Evolutionary conservation across 2,329 filamentous ascomycete genomes (phyloP), one percentile per base, ranked within the genome.

Genomic region (Thelonectria olida): DNA sequence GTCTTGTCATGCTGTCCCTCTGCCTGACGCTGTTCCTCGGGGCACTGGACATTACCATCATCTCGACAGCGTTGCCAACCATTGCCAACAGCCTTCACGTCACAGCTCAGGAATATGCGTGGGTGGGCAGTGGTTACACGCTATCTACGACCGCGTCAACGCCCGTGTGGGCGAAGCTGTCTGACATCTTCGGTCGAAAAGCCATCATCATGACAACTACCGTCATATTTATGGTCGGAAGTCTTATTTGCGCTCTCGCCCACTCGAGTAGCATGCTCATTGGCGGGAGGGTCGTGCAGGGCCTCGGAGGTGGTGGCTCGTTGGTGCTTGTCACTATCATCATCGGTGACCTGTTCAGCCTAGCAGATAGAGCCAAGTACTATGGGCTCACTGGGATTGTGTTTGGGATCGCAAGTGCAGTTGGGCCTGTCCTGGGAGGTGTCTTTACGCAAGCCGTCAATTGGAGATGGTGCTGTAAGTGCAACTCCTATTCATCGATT

Each of bases 381-480:
- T 84, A 84, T 62, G 82, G 81, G 22, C 73, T 85, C 19, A 76
- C 85, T 2, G 82, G 82, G 8, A 74, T 80, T 44, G 80, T 84
- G 0, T 91, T 89, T 87, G 88, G 88, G 2, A 73, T 91, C 23
- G 88, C 89, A 2, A 86, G 84, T 12, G 85, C 86, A 12, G 78
- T 91, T 13, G 90, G 90, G 0, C 89, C 89, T 0, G 81, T 91
- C 2, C 76, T 92, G 2, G 90, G 90, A 20, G 90, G 90, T 34
- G 81, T 86, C 13, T 90, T 92, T 70, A 89, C 89, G 0, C 78
- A 84, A 60, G 80, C 83, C 34, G 84, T 85, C 13, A 82, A 79
- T 20, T 91, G 89, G 89, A 78, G 89, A 54, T 91, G 88, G 88
- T 91, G 85, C 67, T 88, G 67, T 67, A 54, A 55, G 67, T 65